Evolutionary conservation across 2,329 filamentous ascomycete species (phyloP), one percentile per base, ranked within the genome.

Genomic region (Calonectria pseudoturangicola): DNA sequence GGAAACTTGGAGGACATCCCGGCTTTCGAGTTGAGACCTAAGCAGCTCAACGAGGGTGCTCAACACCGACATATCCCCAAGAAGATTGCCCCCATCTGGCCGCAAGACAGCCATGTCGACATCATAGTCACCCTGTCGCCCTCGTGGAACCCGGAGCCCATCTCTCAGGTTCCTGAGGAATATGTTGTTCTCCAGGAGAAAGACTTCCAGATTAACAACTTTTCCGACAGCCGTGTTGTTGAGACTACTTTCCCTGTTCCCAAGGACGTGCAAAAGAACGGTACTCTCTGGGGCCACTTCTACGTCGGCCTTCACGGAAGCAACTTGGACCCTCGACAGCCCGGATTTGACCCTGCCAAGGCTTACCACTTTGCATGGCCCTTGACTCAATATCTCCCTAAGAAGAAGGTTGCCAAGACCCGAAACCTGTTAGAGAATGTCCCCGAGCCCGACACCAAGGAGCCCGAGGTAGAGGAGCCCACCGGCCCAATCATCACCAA

Each of bases 251-350:
- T 99, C 81, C 85, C 88, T 3, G 92, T 98, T 4, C 96, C 97
- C 3, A 88, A 88, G 74, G 88, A 91, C 50, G 95, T 98, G 0
- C 96, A 98, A 87, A 90, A 95, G 77, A 98, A 98, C 82, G 95
- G 95, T 41, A 98, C 96, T 1, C 89, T 99, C 12, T 98, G 95
- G 92, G 96, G 94, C 2, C 97, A 99, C 84, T 97, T 98, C 84
- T 98, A 95, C 80, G 87, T 98, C 73, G 95, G 92, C 13, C 90
- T 98, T 76, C 86, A 92, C 12, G 96, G 96, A 66, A 90, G 91
- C 72, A 88, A 90, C 69, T 86, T 98, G 39, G 96, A 98, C 80
- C 96, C 96, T 3, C 89, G 89, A 12, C 89, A 91, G 69, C 87
- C 91, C 0, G 89, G 88, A 71, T 99, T 95, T 83, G 94, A 97